A percentile compares a stretch with the other conserved stretches of the same genome.
These are phyloP conservation scores for Trichoderma sp. DNA, from an alignment of 2,329 filamentous ascomycete species.

Conservation along the genomic window DNA sequence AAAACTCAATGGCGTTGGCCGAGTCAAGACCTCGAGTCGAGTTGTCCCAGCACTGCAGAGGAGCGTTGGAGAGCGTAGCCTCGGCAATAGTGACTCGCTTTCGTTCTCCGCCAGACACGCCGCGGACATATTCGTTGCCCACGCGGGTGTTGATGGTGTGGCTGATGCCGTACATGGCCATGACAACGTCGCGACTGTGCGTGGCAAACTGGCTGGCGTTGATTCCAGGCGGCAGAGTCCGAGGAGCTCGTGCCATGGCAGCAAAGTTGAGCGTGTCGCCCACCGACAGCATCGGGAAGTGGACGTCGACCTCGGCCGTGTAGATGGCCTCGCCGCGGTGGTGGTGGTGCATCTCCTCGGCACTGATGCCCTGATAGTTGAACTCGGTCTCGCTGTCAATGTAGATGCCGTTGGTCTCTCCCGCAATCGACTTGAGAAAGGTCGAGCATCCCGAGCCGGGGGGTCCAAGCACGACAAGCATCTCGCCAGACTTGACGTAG, in stretches of 20 bases:
- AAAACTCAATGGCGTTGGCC: constrained; percentile 57
- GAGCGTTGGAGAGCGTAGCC: constrained; percentile 31
- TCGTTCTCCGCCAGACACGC: constrained; percentile 55
- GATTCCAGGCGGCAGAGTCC: constrained; percentile 42
- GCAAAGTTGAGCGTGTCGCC: constrained; percentile 68
- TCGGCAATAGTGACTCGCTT: constrained; percentile 40
- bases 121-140: constrained; percentile 56
- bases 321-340: constrained; percentile 59
- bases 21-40: constrained; percentile 54
- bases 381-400: constrained; percentile 30
- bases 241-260: constrained; percentile 54
- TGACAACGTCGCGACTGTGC: constrained; percentile 9
- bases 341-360: constrained; percentile 62
- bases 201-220: background rate
- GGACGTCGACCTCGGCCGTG: constrained; percentile 64
- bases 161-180: constrained; percentile 46
- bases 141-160: constrained; percentile 56
- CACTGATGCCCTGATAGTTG: constrained; percentile 59
- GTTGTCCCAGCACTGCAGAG: constrained; percentile 45
- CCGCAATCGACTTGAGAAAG: constrained; percentile 62
- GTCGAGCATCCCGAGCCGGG: constrained; percentile 62
- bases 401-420: constrained; percentile 56
- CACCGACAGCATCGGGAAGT: constrained; percentile 66
- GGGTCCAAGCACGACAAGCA: constrained; percentile 66
- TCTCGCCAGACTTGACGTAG: constrained; percentile 60